These are phyloP conservation scores for Claviceps fusiformis DNA, from an alignment of 2,329 filamentous ascomycete genomes.

Conservation along the genomic window DNA sequence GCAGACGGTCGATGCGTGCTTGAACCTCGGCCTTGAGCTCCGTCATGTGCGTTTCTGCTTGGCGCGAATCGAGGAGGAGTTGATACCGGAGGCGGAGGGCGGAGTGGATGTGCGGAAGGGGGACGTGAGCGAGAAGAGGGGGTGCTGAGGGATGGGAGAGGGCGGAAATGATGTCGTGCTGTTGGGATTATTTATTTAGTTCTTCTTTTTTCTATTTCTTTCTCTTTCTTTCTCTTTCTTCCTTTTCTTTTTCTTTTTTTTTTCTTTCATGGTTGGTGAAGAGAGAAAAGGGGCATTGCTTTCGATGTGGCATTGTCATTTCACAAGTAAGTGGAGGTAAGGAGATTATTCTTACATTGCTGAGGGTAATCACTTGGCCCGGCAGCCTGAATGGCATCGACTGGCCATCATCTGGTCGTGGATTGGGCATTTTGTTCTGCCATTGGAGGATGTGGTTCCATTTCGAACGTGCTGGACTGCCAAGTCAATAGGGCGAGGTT, in stretches of 20 bases:
- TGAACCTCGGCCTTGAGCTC: background rate
- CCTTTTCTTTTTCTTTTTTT: too few relatives aligned
- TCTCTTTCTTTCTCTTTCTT: too few relatives aligned
- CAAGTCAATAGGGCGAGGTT: background rate
- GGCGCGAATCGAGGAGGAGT: slow-evolving; percentile 5
- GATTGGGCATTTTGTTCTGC: background rate
- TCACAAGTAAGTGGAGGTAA: background rate
- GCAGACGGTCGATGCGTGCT: background rate
- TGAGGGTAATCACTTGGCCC: slow-evolving; percentile 2
- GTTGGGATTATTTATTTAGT: background rate
- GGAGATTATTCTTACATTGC: slow-evolving; percentile 7
- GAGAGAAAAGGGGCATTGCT: background rate
- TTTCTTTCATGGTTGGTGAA: too few relatives aligned
- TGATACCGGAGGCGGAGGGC: slow-evolving; percentile 11
- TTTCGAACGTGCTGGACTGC: background rate
- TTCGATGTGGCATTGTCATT: too few relatives aligned
- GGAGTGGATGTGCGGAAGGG: slow-evolving; percentile 6
- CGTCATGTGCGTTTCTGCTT: background rate
- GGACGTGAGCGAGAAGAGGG: slow-evolving; percentile 10
- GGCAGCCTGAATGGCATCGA: background rate
- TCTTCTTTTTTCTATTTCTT: background rate
- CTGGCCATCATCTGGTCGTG: background rate
- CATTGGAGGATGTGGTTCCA: background rate
- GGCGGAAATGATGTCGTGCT: slow-evolving; percentile 10
- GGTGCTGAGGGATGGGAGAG: slow-evolving; percentile 11